These are phyloP conservation scores for Cercospora sp. DNA, from an alignment of 2,329 filamentous ascomycete species.

Conservation along the genomic window DNA sequence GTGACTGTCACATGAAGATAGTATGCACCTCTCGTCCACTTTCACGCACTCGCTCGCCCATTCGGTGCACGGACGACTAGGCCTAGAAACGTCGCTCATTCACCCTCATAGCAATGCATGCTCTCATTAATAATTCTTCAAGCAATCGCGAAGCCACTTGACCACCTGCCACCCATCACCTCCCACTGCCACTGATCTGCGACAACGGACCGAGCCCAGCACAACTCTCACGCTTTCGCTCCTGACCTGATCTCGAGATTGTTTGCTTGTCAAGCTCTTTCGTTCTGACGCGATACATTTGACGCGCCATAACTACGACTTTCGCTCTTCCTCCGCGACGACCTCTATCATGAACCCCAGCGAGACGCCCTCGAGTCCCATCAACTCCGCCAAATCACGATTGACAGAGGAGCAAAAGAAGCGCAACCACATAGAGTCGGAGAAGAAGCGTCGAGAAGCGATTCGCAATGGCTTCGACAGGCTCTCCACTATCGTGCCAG, in stretches of 20 bases:
- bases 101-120: not conserved
- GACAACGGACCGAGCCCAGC: not conserved
- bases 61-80: not conserved
- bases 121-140: not conserved
- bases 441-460: constrained; percentile 67
- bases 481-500: constrained; percentile 76
- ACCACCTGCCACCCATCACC: not conserved
- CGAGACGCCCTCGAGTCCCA: constrained; percentile 11
- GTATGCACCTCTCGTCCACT: not conserved
- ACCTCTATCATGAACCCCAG: not conserved
- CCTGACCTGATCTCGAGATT: not conserved
- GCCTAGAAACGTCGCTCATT: not conserved
- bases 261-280: not conserved
- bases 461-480: constrained; percentile 84
- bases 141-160: not conserved
- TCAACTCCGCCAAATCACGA: constrained; percentile 53
- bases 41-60: not conserved
- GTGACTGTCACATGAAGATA: not conserved
- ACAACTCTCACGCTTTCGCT: not conserved
- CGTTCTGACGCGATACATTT: no score
- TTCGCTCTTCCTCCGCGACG: not conserved
- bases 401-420: constrained; percentile 72
- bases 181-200: not conserved
- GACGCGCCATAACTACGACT: not conserved
- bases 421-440: constrained; percentile 70